These are phyloP conservation scores for Aspergillus cristatus DNA, from an alignment of 495 filamentous ascomycete species.

Conservation along the genomic window DNA sequence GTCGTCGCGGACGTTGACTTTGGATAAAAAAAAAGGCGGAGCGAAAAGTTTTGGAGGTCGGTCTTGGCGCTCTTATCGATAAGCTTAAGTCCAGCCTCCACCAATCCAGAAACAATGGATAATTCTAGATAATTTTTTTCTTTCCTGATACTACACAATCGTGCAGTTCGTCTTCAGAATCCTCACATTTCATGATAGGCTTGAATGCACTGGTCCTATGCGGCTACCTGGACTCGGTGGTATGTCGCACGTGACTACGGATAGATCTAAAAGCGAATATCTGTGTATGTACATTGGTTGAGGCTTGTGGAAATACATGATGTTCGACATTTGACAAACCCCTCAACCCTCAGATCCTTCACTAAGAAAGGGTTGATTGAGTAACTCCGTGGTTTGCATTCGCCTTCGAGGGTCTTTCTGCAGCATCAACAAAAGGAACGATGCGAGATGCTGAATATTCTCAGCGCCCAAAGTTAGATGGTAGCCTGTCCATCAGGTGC, in stretches of 20 bases:
- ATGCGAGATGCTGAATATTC: constrained; percentile 6
- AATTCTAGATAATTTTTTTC: not conserved
- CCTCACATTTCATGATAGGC: too few species aligned
- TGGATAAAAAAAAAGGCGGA: constrained; percentile 2
- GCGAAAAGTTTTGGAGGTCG: constrained; percentile 20
- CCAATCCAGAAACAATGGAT: not conserved
- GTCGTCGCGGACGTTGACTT: not conserved
- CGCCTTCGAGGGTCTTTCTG: constrained; percentile 7
- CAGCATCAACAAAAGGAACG: constrained; percentile 12
- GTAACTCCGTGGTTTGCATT: constrained; percentile 6
- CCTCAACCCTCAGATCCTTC: constrained; percentile 1
- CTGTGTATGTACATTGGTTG: too few species aligned
- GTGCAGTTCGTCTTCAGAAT: too few species aligned
- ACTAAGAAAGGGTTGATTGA: constrained; percentile 12
- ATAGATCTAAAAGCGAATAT: too few species aligned
- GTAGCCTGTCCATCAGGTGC: constrained; percentile 8
- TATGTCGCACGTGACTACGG: too few species aligned
- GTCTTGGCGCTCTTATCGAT: constrained; percentile 23
- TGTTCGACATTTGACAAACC: too few species aligned
- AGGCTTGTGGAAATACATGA: too few species aligned
- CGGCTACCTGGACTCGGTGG: too few species aligned
- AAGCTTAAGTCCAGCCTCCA: constrained; percentile 9
- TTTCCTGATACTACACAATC: not conserved
- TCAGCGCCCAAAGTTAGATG: constrained; percentile 9
- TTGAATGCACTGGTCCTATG: too few species aligned